Percentiles rank a stretch among this genome's conserved stretches.
These are phyloP conservation scores for Neurospora tetrasperma DNA, from an alignment of 495 filamentous ascomycete species.

Conservation along the genomic window DNA sequence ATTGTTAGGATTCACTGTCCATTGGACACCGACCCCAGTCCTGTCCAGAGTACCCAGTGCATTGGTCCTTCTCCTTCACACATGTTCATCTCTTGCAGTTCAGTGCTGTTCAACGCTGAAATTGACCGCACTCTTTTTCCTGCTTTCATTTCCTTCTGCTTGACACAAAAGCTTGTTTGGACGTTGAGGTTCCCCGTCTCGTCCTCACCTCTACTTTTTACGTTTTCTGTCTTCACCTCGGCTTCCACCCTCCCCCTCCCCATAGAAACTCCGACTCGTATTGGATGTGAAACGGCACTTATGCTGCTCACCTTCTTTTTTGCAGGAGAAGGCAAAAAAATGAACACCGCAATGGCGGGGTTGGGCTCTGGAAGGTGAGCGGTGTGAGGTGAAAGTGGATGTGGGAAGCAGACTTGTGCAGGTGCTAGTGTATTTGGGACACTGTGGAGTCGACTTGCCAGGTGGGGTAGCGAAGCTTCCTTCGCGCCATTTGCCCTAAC, in stretches of 20 bases:
- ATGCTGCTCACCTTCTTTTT: not conserved
- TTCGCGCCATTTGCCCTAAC: not conserved
- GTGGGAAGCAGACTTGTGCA: not conserved
- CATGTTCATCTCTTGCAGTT: not conserved
- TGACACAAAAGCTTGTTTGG: not conserved
- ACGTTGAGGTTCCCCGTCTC: not conserved
- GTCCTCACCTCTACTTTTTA: not conserved
- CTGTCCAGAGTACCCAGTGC: not conserved
- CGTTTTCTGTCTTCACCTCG: not conserved
- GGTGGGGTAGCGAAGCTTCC: not conserved
- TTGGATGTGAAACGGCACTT: not conserved
- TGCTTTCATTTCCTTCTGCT: not conserved
- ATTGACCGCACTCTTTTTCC: not conserved
- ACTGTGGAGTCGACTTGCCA: not conserved
- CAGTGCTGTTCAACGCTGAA: not conserved
- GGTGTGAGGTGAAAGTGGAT: not conserved
- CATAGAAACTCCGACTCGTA: not conserved
- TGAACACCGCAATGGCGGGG: not conserved
- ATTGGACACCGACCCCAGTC: not conserved
- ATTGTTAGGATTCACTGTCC: not conserved
- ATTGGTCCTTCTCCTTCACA: not conserved
- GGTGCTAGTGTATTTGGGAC: not conserved
- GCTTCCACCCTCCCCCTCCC: not conserved
- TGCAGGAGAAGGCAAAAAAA: not conserved
- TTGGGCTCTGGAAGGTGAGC: not conserved